phyloP scores from a whole-genome alignment of 192 early-diverging fungal species.

The Funneliformis mosseae region DNA sequence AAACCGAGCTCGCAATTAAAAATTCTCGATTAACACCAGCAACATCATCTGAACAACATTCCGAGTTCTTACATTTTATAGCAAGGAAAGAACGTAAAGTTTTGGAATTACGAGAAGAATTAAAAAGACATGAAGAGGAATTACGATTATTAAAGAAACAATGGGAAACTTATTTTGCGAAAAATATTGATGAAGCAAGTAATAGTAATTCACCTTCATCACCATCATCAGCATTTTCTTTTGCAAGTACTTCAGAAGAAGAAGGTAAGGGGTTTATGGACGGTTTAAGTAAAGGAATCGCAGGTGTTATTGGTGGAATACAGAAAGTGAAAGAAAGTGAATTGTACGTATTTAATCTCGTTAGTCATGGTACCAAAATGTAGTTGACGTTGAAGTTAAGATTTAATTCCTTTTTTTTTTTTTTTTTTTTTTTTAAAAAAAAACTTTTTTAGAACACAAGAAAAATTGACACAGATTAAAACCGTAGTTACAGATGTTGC shows the following conservation, averaged over 20 bases:
- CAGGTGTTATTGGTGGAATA: constrained; percentile 20
- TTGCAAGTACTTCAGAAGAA: neutral
- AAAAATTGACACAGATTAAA: constrained; percentile 9
- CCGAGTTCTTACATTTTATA: constrained; percentile 27
- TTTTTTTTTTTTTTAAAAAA: no score
- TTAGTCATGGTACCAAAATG: no score
- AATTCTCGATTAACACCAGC: constrained; percentile 22
- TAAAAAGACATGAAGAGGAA: constrained; percentile 28
- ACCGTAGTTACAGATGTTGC: neutral
- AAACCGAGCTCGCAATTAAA: constrained; percentile 21
- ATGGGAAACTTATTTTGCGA: constrained; percentile 12
- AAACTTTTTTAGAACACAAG: neutral
- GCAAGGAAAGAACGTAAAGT: constrained; percentile 28
- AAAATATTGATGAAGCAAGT: constrained; percentile 3
- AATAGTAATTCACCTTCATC: neutral
- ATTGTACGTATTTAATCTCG: neutral
- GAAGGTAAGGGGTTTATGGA: neutral
- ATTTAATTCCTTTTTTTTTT: neutral
- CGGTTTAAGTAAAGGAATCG: neutral
- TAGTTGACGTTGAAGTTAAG: neutral
- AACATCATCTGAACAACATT: constrained; percentile 19
- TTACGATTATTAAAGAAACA: constrained; percentile 25
- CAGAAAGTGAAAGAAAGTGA: constrained; percentile 12
- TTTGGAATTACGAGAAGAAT: constrained; percentile 23
- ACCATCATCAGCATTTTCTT: neutral